phyloP scores from a whole-genome alignment of 805 yeast species.

The Kuraishia cidri region DNA sequence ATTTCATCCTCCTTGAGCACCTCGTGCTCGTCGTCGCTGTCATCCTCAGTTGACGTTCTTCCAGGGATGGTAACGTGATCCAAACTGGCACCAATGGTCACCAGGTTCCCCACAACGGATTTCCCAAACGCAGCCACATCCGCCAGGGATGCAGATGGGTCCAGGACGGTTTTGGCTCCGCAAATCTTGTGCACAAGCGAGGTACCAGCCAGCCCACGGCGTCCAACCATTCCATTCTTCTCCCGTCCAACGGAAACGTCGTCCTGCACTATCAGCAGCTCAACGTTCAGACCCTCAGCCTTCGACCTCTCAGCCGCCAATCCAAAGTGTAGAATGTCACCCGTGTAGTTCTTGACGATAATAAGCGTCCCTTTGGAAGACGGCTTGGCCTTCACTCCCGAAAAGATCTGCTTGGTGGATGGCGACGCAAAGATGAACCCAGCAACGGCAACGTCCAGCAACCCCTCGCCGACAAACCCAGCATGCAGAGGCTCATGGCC shows the following conservation, averaged over 20 bases:
- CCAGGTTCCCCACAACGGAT: slow-evolving; percentile 53
- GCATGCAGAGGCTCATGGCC: slow-evolving; percentile 96
- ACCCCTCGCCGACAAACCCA: slow-evolving; percentile 81
- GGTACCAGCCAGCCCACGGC: slow-evolving; percentile 93
- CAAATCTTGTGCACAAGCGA: slow-evolving; percentile 76
- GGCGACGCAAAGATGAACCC: slow-evolving; percentile 84
- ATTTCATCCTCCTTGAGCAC: slow-evolving; percentile 52
- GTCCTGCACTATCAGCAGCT: slow-evolving; percentile 74
- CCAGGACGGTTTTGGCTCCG: slow-evolving; percentile 47
- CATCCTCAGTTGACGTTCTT: slow-evolving; percentile 38
- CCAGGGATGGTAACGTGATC: slow-evolving; percentile 92
- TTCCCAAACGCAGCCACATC: slow-evolving; percentile 52
- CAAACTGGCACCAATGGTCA: slow-evolving; percentile 82
- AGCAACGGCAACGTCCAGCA: slow-evolving; percentile 72
- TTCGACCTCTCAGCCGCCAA: slow-evolving; percentile 84
- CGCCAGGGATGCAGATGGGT: slow-evolving; percentile 30
- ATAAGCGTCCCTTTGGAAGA: slow-evolving; percentile 60
- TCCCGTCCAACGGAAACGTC: slow-evolving; percentile 92
- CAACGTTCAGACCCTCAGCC: slow-evolving; percentile 64
- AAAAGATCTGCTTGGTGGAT: slow-evolving; percentile 68
- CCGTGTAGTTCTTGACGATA: slow-evolving; percentile 88
- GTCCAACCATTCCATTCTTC: slow-evolving; percentile 86
- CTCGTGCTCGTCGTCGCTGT: slow-evolving; percentile 25
- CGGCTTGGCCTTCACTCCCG: slow-evolving; percentile 54
- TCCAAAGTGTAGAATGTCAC: slow-evolving; percentile 90